Percentiles rank a stretch among this genome's conserved stretches.
phyloP scores from a whole-genome alignment of 2,329 filamentous ascomycete species.

The Arthroderma sp. region DNA sequence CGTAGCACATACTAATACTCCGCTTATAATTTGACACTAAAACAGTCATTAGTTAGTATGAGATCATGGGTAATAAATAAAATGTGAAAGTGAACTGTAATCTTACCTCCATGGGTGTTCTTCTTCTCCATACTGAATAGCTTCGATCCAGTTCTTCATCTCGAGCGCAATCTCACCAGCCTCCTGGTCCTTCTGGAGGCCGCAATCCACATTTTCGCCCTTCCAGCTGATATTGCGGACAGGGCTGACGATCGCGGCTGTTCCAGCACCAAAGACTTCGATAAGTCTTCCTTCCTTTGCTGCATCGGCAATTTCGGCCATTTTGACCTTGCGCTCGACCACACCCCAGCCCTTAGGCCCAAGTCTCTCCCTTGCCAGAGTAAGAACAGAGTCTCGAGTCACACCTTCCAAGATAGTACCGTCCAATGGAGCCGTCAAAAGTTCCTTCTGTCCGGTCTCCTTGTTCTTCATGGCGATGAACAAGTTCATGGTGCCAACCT shows the following conservation, averaged over 20 bases:
- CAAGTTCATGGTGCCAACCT: conserved; percentile 98
- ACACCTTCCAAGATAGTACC: conserved; percentile 95
- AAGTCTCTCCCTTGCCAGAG: conserved; percentile 70
- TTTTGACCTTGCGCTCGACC: conserved; percentile 80
- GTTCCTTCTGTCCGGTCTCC: conserved; percentile 78
- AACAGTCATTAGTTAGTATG: neutral
- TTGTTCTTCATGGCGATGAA: conserved; percentile 78
- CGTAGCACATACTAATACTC: no score
- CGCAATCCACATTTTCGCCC: conserved; percentile 68
- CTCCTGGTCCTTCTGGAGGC: conserved; percentile 66
- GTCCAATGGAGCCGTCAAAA: conserved; percentile 89
- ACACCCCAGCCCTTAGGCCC: conserved; percentile 78
- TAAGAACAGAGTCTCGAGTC: conserved; percentile 80
- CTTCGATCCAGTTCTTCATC: conserved; percentile 97
- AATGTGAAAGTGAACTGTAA: neutral
- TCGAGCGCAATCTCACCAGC: conserved; percentile 70
- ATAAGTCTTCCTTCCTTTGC: conserved; percentile 71
- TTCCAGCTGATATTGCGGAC: conserved; percentile 83
- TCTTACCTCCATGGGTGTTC: conserved; percentile 79
- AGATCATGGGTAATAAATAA: neutral
- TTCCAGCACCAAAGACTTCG: conserved; percentile 88
- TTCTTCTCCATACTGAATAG: conserved; percentile 87
- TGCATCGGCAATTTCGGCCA: conserved; percentile 72
- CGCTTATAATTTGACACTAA: conserved; percentile 7
- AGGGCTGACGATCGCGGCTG: conserved; percentile 85